Base-by-base conservation (phyloP, 2,329 filamentous ascomycete genomes). In the Alternaria conjuncta region DNA sequence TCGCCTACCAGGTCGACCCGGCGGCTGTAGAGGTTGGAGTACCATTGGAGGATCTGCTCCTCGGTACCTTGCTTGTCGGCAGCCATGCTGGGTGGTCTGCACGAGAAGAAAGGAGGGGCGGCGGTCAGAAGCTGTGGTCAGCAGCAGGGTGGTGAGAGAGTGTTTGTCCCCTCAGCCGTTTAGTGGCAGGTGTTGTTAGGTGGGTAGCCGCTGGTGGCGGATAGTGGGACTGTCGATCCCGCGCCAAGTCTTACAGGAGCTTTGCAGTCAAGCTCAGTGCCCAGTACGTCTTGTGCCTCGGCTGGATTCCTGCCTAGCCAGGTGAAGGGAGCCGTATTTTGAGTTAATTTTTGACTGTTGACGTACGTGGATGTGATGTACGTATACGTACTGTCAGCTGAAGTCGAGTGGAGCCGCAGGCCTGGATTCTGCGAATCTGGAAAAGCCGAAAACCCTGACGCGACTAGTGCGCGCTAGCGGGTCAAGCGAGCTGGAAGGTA, bases 1-100 rank as follows among this genome's bases (percentile, higher is more conserved):
- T 94, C 92, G 44, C 91, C 90, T 5, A 93, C 87, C 3, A 94
- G 85, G 63, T 80, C 78, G 56, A 80, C 75, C 36, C 78, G 75
- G 44, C 78, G 76, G 63, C 75, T 78, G 71, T 71, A 76, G 45
- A 80, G 70, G 56, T 69, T 76, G 8, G 75, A 71, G 63, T 80
- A 80, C 75, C 76, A 78, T 65, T 73, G 67, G 47, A 78, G 66
- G 32, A 79, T 66, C 41, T 71, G 70, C 49, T 69, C 61, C 46
- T 67, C 63, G 25, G 64, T 68, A 58, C 68, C 61, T 61, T 63
- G 55, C 62, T 63, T 61, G 49, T 64, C 59, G 67, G 57, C 65
- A 54, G 71, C 71, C 71, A 75, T 75, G 46, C 21, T 72, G 55
- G 49, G 26, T 64, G 49, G 26, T 64, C 43, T 28, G 49, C 45